Percentiles rank a stretch among this genome's conserved stretches.
These are phyloP conservation scores for Entomophthora muscae DNA, from an alignment of 371 early-diverging fungal genomes.

Conservation along the genomic window DNA sequence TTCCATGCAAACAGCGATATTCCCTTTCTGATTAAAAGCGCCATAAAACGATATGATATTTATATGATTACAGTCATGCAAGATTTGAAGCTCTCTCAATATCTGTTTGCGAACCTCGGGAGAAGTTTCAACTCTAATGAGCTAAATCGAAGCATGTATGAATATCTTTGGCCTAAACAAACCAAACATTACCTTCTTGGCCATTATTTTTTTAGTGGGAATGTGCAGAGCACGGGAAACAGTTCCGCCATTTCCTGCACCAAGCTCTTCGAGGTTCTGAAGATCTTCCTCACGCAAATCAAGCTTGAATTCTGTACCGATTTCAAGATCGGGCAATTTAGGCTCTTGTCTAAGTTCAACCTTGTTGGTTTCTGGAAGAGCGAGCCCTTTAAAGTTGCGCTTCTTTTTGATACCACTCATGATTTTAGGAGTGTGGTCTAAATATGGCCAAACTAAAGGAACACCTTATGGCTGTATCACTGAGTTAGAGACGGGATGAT, in stretches of 20 bases:
- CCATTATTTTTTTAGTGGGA: conserved; percentile 64
- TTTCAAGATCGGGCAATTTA: conserved; percentile 33
- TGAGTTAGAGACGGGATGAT: no score
- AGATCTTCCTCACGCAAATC: conserved; percentile 74
- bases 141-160: no score
- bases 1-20: conserved; percentile 84
- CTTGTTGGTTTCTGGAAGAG: neutral
- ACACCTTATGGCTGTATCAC: no score
- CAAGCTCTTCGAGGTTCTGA: conserved; percentile 53
- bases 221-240: conserved; percentile 59
- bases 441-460: neutral
- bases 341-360: neutral
- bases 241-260: conserved; percentile 74
- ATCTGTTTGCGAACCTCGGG: conserved; percentile 59
- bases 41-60: conserved; percentile 84
- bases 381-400: conserved; percentile 4
- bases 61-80: conserved; percentile 66
- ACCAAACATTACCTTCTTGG: conserved; percentile 69
- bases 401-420: conserved; percentile 7
- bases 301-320: conserved; percentile 51
- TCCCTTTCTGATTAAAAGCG: conserved; percentile 55
- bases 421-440: neutral
- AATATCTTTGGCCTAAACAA: no score
- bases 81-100: conserved; percentile 67
- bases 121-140: conserved; percentile 58